These are phyloP conservation scores for Dactylonectria estremocensis DNA, from an alignment of 2,329 filamentous ascomycete genomes.

Conservation along the genomic window DNA sequence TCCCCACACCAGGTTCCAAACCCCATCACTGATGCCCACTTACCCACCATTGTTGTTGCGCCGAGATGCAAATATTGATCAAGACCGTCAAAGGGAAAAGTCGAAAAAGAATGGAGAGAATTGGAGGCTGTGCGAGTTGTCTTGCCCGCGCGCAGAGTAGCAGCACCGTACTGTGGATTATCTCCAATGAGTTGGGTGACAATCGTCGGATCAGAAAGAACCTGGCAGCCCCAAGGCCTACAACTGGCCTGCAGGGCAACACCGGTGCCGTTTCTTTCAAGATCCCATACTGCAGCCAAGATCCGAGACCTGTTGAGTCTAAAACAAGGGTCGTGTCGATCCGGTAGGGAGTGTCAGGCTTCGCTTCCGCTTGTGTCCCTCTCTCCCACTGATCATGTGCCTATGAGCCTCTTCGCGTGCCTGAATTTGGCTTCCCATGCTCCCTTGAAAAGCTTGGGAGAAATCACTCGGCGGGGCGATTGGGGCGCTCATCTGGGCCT, in stretches of 20 bases:
- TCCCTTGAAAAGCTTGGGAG: conserved; percentile 62
- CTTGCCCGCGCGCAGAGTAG: conserved; percentile 9
- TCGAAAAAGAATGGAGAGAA: conserved; percentile 22
- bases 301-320: not conserved
- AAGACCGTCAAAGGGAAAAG: conserved; percentile 29
- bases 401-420: conserved; percentile 23
- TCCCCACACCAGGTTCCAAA: conserved; percentile 16
- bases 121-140: conserved; percentile 17
- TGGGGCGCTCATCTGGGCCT: conserved; percentile 70
- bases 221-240: not conserved
- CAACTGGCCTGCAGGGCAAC: conserved; percentile 10
- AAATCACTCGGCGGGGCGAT: conserved; percentile 69
- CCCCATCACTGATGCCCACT: conserved; percentile 28
- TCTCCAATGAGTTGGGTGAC: conserved; percentile 6
- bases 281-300: conserved; percentile 1
- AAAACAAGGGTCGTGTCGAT: conserved; percentile 26
- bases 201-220: conserved; percentile 3
- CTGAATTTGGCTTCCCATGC: conserved; percentile 31
- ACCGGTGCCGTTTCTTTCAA: not conserved
- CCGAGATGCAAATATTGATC: conserved; percentile 34
- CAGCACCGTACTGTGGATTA: conserved; percentile 6
- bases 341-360: conserved; percentile 51
- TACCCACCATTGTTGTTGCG: conserved; percentile 35
- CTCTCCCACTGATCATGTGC: conserved; percentile 39
- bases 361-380: conserved; percentile 57